Evolutionary conservation across 495 filamentous ascomycete genomes (phyloP).

Genomic region (Durotheca rogersii): DNA sequence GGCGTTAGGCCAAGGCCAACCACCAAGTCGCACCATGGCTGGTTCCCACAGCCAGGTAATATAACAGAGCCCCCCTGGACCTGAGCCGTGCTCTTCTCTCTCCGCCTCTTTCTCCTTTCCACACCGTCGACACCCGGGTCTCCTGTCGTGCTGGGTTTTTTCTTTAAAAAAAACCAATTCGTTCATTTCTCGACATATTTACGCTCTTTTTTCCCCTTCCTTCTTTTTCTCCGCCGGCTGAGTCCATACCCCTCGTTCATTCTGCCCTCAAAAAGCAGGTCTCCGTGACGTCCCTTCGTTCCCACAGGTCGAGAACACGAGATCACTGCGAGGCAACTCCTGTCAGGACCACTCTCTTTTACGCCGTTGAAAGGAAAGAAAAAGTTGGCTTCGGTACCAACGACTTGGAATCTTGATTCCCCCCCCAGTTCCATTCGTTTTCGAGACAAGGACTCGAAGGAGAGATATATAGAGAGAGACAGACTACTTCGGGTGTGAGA

Average conservation of each 20-base stretch:
- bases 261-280: constrained; percentile 32
- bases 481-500: too few species aligned
- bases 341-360: constrained; percentile 1
- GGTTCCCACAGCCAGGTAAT: neutral
- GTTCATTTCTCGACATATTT: constrained; percentile 32
- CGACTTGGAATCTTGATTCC: constrained; percentile 20
- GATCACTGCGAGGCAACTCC: neutral
- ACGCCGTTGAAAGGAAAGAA: too few species aligned
- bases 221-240: constrained; percentile 36
- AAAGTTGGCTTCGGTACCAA: constrained; percentile 15
- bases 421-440: too few species aligned
- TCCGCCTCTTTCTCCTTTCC: constrained; percentile 1
- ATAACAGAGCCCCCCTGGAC: neutral
- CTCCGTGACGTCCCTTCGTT: constrained; percentile 33
- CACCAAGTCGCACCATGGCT: neutral
- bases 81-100: neutral
- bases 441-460: constrained; percentile 18
- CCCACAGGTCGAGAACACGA: constrained; percentile 19
- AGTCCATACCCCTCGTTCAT: constrained; percentile 43
- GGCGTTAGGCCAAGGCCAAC: too few species aligned
- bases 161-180: constrained; percentile 21
- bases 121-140: too few species aligned
- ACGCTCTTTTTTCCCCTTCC: constrained; percentile 29
- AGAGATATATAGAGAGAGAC: constrained; percentile 6
- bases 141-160: constrained; percentile 25